Evolutionary conservation across 2,329 filamentous ascomycete genomes (phyloP), one percentile per base, ranked within the genome.

Genomic region (Fusarium nodosum): DNA sequence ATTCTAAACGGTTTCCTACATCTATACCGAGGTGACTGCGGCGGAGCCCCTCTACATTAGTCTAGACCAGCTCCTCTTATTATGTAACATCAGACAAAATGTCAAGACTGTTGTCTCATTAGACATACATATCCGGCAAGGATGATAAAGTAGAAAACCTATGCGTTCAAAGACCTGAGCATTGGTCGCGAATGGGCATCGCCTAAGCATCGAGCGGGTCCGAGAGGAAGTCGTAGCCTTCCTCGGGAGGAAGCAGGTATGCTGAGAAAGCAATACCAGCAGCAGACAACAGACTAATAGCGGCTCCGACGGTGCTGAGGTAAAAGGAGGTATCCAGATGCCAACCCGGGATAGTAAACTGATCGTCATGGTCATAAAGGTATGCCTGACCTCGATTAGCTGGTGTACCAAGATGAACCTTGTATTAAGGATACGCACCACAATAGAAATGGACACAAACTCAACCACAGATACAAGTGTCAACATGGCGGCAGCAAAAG

Each of bases 311-410:
- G 8, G 85, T 86, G 74, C 88, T 89, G 56, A 97, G 86, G 33
- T 91, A 87, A 88, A 92, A 97, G 2, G 92, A 93, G 56, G 87
- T 88, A 75, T 93, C 94, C 56, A 97, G 85, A 62, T 85, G 84
- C 92, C 93, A 97, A 63, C 93, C 94, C 0, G 87, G 86, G 20
- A 91, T 86, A 74, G 90, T 89, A 78, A 97, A 97, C 72, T 93
- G 90, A 50, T 91, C 88, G 77, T 97, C 92, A 76, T 95, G 86
- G 71, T 97, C 91, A 78, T 89, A 94, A 20, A 97, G 85, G 77
- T 93, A 96, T 20, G 93, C 90, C 93, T 97, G 71, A 7, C 10
- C 41, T 51, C 1, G 20, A 56, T 74, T 52, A 73, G 62, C 15
- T 24, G 33, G 22, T 24, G 18, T 38, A 26, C 24, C 30, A 7